Conservation (phyloP, 78 protist species). For the Reticulomyxa filosa region DNA sequence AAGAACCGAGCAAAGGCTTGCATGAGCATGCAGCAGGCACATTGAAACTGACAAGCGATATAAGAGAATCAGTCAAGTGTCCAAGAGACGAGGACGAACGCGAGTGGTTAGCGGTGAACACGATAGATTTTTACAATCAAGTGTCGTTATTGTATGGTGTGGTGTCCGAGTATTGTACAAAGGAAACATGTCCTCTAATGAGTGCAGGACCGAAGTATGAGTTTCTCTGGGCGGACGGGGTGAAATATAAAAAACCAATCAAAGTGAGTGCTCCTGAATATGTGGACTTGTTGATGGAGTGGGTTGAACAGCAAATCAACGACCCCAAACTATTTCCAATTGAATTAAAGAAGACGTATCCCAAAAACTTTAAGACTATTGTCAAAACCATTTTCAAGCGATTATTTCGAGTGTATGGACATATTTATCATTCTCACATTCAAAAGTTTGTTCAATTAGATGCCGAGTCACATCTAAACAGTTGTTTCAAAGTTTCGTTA, state of each 20-base stretch:
- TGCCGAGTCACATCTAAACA: conserved; percentile 25
- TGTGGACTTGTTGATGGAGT: conserved; percentile 73
- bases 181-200: too few species aligned
- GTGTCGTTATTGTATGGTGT: not conserved
- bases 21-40: too few species aligned
- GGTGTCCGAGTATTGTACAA: not conserved
- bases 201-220: conserved; percentile 13
- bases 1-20: too few species aligned
- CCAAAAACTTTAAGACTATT: conserved; percentile 46
- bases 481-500: not conserved
- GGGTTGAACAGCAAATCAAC: conserved; percentile 81
- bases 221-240: conserved; percentile 14
- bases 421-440: conserved; percentile 81
- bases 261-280: conserved; percentile 70
- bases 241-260: not conserved
- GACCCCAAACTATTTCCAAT: conserved; percentile 72
- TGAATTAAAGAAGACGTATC: conserved; percentile 40
- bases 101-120: not conserved
- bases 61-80: not conserved
- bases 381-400: conserved; percentile 64
- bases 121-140: not conserved
- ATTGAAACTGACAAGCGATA: too few species aligned
- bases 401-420: conserved; percentile 88
- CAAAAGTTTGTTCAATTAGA: conserved; percentile 7
- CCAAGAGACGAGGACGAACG: conserved; percentile 2